Conservation (phyloP, 169 alveolate genomes). For the Eimeria necatrix region DNA sequence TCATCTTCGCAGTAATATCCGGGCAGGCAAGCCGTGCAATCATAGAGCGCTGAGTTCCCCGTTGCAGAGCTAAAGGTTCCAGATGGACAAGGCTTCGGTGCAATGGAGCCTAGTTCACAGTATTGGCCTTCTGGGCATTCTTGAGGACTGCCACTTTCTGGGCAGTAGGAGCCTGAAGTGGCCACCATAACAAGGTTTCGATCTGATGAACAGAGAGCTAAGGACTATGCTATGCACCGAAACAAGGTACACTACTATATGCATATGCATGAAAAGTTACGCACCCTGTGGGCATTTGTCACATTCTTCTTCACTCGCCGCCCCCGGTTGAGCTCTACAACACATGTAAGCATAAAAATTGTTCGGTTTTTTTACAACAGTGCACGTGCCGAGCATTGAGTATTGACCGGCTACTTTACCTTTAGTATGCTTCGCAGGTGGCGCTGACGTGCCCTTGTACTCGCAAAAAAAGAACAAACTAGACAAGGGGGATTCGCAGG, state of each 20-base stretch:
- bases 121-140: constrained; percentile 85
- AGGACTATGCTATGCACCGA: too few relatives aligned
- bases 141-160: not conserved
- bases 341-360: not conserved
- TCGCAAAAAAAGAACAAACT: too few relatives aligned
- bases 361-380: too few relatives aligned
- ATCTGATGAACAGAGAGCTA: too few relatives aligned
- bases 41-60: constrained; percentile 55
- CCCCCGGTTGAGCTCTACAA: constrained; percentile 54
- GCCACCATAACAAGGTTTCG: not conserved
- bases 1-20: constrained; percentile 68
- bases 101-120: constrained; percentile 84
- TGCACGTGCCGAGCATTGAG: too few relatives aligned
- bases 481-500: too few relatives aligned
- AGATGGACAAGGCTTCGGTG: constrained; percentile 84
- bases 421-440: too few relatives aligned
- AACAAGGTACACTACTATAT: not conserved
- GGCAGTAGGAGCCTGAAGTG: constrained; percentile 65
- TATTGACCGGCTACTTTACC: too few relatives aligned
- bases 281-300: constrained; percentile 69
- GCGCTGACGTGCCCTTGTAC: too few relatives aligned
- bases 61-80: constrained; percentile 65
- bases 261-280: not conserved
- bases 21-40: constrained; percentile 76
- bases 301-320: constrained; percentile 47